Evolutionary conservation across 108 stramenopile species (phyloP).

Genomic region (Pinguiococcus pyrenoidosus): DNA sequence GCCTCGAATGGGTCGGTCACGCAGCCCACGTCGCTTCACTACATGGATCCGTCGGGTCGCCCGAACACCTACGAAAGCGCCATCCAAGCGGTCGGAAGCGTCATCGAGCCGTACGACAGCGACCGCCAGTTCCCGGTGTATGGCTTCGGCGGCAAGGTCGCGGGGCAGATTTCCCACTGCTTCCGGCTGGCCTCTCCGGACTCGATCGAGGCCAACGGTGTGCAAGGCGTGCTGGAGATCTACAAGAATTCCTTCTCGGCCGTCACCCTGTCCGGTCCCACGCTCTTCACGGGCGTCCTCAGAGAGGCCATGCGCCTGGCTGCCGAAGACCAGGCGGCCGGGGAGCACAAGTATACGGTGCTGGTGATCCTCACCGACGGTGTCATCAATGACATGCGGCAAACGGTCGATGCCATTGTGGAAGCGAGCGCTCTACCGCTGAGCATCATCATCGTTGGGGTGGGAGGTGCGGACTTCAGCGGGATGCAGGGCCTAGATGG

Average conservation of each 20-base stretch:
- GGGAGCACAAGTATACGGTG: conserved; percentile 52
- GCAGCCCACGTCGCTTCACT: conserved; percentile 24
- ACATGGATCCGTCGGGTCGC: conserved; percentile 17
- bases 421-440: conserved; percentile 30
- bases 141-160: conserved; percentile 72
- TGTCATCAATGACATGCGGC: conserved; percentile 52
- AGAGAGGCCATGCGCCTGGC: conserved; percentile 6
- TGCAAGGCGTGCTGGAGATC: conserved; percentile 49
- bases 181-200: conserved; percentile 10
- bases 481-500: conserved; percentile 31
- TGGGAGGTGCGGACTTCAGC: conserved; percentile 35
- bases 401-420: conserved; percentile 40
- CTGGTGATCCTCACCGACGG: conserved; percentile 75
- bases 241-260: conserved; percentile 49
- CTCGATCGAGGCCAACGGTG: conserved; percentile 30
- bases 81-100: conserved; percentile 50
- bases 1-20: conserved; percentile 75
- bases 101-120: conserved; percentile 58
- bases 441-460: conserved; percentile 42
- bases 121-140: conserved; percentile 55
- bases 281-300: conserved; percentile 30
- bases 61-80: conserved; percentile 52
- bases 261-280: conserved; percentile 52
- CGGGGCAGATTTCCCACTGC: conserved; percentile 20
- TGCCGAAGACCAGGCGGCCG: conserved; percentile 28